These are phyloP conservation scores for Penicillium pulvis DNA, from an alignment of 495 filamentous ascomycete genomes.

Conservation along the genomic window DNA sequence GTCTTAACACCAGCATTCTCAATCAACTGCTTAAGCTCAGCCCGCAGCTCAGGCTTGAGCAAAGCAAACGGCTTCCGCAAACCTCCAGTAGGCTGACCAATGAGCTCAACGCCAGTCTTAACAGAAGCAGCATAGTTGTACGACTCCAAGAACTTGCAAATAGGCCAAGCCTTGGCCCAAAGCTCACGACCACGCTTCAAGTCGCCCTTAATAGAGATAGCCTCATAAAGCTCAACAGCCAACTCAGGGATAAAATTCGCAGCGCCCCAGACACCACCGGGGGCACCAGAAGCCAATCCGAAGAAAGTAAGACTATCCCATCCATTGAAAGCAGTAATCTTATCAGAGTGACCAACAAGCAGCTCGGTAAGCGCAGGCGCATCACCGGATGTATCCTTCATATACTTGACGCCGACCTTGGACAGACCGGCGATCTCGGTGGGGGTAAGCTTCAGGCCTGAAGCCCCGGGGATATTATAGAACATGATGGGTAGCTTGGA, in stretches of 20 bases:
- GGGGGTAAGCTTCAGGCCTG: constrained; percentile 29
- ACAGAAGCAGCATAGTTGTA: constrained; percentile 37
- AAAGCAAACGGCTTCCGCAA: constrained; percentile 38
- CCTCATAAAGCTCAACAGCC: constrained; percentile 37
- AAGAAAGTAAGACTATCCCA: constrained; percentile 45
- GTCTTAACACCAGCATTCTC: constrained; percentile 35
- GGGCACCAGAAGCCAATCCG: constrained; percentile 33
- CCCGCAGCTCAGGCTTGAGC: constrained; percentile 24
- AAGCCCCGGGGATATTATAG: constrained; percentile 40
- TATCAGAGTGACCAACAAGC: constrained; percentile 30
- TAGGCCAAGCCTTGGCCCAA: constrained; percentile 36
- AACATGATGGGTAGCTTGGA: constrained; percentile 36
- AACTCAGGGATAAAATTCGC: constrained; percentile 41
- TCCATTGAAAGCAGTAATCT: constrained; percentile 38
- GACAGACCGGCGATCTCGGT: constrained; percentile 31
- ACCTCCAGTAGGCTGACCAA: constrained; percentile 34
- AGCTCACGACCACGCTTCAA: constrained; percentile 33
- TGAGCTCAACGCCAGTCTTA: constrained; percentile 40
- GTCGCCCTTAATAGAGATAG: constrained; percentile 33
- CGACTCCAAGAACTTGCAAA: constrained; percentile 41
- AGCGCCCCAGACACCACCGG: constrained; percentile 38
- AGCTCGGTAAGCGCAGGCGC: constrained; percentile 39
- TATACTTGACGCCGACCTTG: constrained; percentile 35
- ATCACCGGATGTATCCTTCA: constrained; percentile 44
- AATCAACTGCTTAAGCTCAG: constrained; percentile 33